Evolutionary conservation across 1,284 basidiomycete species (phyloP), one percentile per base, ranked within the genome.

Genomic region (Neonothopanus nambi): DNA sequence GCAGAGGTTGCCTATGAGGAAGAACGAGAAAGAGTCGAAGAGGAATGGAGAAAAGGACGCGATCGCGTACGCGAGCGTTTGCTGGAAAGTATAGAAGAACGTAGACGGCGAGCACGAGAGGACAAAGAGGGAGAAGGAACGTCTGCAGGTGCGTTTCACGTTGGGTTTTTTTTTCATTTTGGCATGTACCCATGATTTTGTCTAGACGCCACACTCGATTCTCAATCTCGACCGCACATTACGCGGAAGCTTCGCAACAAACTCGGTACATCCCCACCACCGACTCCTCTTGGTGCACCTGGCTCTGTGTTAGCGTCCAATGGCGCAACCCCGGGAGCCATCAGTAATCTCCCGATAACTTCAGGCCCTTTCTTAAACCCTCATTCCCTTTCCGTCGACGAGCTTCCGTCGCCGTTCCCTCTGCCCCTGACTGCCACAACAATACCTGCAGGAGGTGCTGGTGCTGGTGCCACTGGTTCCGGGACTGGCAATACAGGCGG

Each of bases 121-220:
- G 88, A 91, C 71, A 91, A 91, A 63, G 88, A 91, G 56, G 86
- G 87, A 49, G 88, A 91, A 60, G 87, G 87, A 23, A 81, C 79
- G 20, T 74, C 80, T 48, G 82, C 80, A 51, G 85, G 81, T 84
- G 53, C 53, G 81, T 61, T 46, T 42, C n/a, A 28, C 26, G 26
- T 11, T 28, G 11, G 26, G 5, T 5, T 26, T 35, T 42, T 28
- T 20, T 52, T 54, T 30, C 7, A 35, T 36, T 39, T 17, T 56
- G 26, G 40, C 48, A 51, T 42, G 23, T n/a, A 18, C 17, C 43
- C 23, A 40, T 37, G n/a, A 23, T 48, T 21, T 55, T 55, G 35
- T 52, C 47, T 63, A 88, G 87, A 90, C 61, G 79, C 81, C 24
- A 75, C 82, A 7, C 72, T 90, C 45, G 89, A 91, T 64, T 76